Evolutionary conservation across 2,329 filamentous ascomycete genomes (phyloP).

Genomic region (Incumbomyces lentus): DNA sequence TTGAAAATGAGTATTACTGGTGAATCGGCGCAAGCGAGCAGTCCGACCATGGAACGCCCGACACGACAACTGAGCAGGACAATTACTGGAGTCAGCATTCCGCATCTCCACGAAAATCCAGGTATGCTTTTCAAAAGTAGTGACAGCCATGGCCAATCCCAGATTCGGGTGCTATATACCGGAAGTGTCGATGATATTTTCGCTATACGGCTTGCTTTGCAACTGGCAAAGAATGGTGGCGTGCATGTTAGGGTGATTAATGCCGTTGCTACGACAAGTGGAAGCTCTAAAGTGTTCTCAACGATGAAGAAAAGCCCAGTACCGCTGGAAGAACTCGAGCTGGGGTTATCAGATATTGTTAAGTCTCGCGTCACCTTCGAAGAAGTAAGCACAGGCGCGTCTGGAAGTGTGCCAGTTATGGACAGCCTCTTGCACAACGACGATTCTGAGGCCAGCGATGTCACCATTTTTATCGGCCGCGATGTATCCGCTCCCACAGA

Average conservation of each 20-base stretch:
- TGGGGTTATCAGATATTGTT: not conserved
- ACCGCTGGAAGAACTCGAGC: not conserved
- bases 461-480: slow-evolving; percentile 3
- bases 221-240: slow-evolving; percentile 67
- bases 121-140: slow-evolving; percentile 14
- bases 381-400: not conserved
- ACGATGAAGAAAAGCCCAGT: not conserved
- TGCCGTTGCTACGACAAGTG: not conserved
- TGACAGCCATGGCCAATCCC: slow-evolving; percentile 42
- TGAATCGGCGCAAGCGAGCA: slow-evolving; percentile 1
- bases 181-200: slow-evolving; percentile 72
- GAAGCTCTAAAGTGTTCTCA: not conserved
- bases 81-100: slow-evolving; percentile 48
- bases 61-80: slow-evolving; percentile 37
- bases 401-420: not conserved
- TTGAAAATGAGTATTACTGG: slow-evolving; percentile 5
- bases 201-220: slow-evolving; percentile 70
- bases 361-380: not conserved
- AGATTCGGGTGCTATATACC: slow-evolving; percentile 76
- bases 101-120: slow-evolving; percentile 8
- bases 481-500: not conserved
- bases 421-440: slow-evolving; percentile 1
- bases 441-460: slow-evolving; percentile 1
- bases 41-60: slow-evolving; percentile 21
- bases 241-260: slow-evolving; percentile 34